These are phyloP conservation scores for Moniliella sp. DNA, from an alignment of 1,284 basidiomycete genomes.

Conservation along the genomic window DNA sequence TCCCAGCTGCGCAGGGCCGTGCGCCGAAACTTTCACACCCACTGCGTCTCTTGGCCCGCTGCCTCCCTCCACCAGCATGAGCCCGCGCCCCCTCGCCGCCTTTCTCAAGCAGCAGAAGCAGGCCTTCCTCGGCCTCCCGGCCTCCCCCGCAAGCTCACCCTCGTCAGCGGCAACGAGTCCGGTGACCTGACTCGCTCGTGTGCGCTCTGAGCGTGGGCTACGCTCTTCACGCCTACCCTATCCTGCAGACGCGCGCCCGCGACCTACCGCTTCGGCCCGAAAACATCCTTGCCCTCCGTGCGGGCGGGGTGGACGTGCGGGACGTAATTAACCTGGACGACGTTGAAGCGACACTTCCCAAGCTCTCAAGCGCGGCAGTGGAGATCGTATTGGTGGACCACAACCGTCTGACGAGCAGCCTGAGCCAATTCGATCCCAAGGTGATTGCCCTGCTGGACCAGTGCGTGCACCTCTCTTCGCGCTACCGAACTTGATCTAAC, in stretches of 20 bases:
- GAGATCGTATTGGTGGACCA: neutral
- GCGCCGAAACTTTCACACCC: no score
- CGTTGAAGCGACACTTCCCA: neutral
- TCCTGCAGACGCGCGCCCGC: conserved; percentile 35
- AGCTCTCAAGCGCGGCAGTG: neutral
- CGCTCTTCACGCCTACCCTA: conserved; percentile 3
- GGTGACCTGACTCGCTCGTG: conserved; percentile 29
- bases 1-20: no score
- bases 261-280: conserved; percentile 65
- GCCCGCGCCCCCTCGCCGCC: no score
- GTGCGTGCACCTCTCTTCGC: neutral
- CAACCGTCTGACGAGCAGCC: neutral
- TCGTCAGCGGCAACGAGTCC: conserved; percentile 29
- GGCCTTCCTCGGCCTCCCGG: no score
- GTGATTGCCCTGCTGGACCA: neutral
- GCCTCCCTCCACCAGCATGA: no score
- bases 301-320: neutral
- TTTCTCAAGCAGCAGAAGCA: no score
- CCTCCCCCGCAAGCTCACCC: no score
- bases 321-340: neutral
- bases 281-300: conserved; percentile 40
- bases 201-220: conserved; percentile 21
- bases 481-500: neutral
- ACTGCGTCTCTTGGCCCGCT: no score
- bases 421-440: neutral